Base-by-base conservation (phyloP, 441 rosid species). In the Lepidium campestre region DNA sequence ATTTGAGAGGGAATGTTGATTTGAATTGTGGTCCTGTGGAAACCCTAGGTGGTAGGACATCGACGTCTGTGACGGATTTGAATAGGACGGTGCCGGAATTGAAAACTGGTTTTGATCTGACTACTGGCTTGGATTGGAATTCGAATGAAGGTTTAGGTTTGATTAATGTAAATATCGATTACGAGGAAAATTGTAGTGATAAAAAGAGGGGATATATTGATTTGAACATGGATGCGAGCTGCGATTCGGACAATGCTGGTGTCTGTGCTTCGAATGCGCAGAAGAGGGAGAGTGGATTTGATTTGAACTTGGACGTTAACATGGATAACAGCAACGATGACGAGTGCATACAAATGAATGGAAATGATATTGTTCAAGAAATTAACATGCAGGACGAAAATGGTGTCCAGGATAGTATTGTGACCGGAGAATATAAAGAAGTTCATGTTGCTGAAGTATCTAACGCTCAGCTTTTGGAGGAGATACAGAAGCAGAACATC, bases 261-360 rank as follows among this genome's bases (percentile, higher is more conserved):
- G 62, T 50, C 22, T 67, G 56, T 45, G 53, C 61, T 42, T 32
- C 32, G 69, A 74, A 72, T 67, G 37, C 57, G 14, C 78, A 39
- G 71, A 78, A 79, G 77, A 82, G 57, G 73, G 86, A 77, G 57
- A 74, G 82, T 14, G 62, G 77, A 18, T 86, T 94, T 77, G 97
- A 91, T 88, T 85, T 91, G 83, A 94, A 94, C 76, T 70, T 89
- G 74, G 92, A 80, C 45, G 75, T 75, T 55, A 84, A 79, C 50
- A 79, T 71, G 42, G 96, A 85, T 44, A 64, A 25, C 40, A 23
- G 17, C 40, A 78, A 76, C 68, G 87, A 86, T 58, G 83, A 67
- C 14, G 32, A 11, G 14, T 77, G 50, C 76, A 60, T 36, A 57
- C 62, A 6, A 10, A 25, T 52, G 67, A 18, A 17, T 72, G 73